Evolutionary conservation across 2,329 filamentous ascomycete species (phyloP).

Genomic region (Botrytis squamosa): DNA sequence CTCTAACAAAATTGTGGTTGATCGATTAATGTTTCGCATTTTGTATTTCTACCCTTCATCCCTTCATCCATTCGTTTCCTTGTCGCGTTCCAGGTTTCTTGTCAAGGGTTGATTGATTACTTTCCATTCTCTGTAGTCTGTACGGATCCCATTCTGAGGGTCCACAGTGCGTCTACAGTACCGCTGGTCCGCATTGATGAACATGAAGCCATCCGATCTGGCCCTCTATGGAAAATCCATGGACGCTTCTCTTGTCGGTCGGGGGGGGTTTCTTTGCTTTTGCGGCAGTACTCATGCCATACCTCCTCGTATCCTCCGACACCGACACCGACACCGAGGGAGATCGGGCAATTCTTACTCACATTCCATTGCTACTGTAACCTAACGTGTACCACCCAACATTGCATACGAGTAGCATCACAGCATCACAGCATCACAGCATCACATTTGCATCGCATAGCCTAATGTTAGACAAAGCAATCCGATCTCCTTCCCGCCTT

Average conservation of each 20-base stretch:
- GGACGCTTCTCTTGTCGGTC: background rate
- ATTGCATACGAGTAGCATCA: background rate
- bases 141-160: background rate
- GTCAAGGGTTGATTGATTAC: background rate
- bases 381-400: background rate
- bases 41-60: background rate
- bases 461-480: conserved; percentile 11
- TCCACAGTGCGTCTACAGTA: conserved; percentile 4
- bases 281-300: conserved; percentile 9
- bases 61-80: background rate
- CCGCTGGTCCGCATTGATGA: conserved; percentile 4
- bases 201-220: background rate
- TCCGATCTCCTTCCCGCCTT: background rate
- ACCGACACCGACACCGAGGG: background rate
- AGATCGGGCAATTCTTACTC: conserved; percentile 17
- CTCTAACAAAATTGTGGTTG: background rate
- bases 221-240: background rate
- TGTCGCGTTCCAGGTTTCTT: background rate
- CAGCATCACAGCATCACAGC: background rate
- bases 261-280: conserved; percentile 1
- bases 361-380: background rate
- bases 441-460: background rate
- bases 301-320: conserved; percentile 12
- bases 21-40: background rate
- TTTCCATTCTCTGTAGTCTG: background rate